Conservation (phyloP, 768 basidiomycete genomes). For the Collybia sp. region DNA sequence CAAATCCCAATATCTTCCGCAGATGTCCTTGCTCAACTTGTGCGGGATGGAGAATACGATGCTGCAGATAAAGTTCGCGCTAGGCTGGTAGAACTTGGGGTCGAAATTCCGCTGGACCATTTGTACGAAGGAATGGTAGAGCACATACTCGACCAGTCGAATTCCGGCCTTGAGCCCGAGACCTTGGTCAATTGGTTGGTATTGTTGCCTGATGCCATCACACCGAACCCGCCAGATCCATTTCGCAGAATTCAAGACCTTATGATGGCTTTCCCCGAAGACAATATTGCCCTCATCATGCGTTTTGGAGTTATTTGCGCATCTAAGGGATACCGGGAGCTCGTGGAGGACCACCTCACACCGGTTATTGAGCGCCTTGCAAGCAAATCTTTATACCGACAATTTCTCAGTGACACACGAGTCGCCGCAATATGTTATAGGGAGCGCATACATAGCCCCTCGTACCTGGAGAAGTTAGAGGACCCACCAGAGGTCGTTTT, state of each 20-base stretch:
- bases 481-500: slow-evolving; percentile 15
- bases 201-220: slow-evolving; percentile 30
- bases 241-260: slow-evolving; percentile 9
- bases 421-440: not conserved
- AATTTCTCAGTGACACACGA: slow-evolving; percentile 7
- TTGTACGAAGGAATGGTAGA: slow-evolving; percentile 34
- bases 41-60: slow-evolving; percentile 20
- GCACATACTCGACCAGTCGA: slow-evolving; percentile 18
- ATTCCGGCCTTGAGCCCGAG: slow-evolving; percentile 11
- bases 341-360: slow-evolving; percentile 17
- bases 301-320: slow-evolving; percentile 40
- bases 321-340: slow-evolving; percentile 36
- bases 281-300: slow-evolving; percentile 30
- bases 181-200: slow-evolving; percentile 37
- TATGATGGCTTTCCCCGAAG: slow-evolving; percentile 24
- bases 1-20: not conserved
- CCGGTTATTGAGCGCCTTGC: slow-evolving; percentile 16
- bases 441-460: not conserved
- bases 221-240: slow-evolving; percentile 1
- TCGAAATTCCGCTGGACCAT: slow-evolving; percentile 27
- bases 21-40: slow-evolving; percentile 16
- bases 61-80: slow-evolving; percentile 28
- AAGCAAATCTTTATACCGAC: slow-evolving; percentile 4
- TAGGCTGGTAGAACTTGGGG: slow-evolving; percentile 32
- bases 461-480: slow-evolving; percentile 2